Conservation (phyloP, 2,329 filamentous ascomycete genomes). For the Pyrenochaeta sp. region DNA sequence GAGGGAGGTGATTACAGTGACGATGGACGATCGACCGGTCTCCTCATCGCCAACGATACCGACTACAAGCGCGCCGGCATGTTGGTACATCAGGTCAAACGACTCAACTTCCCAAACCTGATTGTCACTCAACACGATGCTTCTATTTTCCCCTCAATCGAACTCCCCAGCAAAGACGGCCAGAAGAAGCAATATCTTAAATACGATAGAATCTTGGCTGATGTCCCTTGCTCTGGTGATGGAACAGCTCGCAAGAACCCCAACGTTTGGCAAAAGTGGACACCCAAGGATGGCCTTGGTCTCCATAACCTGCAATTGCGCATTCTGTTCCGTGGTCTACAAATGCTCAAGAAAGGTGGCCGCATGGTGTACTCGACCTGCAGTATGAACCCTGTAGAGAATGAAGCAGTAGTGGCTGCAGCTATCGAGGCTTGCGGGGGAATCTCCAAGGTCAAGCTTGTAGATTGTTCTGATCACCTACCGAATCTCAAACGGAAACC, state of each 20-base stretch:
- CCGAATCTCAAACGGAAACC: conserved; percentile 77
- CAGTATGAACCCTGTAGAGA: conserved; percentile 98
- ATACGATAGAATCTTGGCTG: conserved; percentile 94
- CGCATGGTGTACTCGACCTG: conserved; percentile 97
- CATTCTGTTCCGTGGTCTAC: conserved; percentile 89
- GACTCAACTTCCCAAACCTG: conserved; percentile 93
- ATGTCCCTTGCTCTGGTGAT: conserved; percentile 96
- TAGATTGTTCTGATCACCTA: conserved; percentile 83
- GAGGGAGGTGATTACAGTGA: conserved; percentile 67
- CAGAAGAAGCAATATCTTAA: conserved; percentile 80
- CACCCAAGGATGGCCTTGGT: conserved; percentile 83
- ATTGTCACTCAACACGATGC: conserved; percentile 98
- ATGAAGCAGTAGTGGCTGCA: conserved; percentile 88
- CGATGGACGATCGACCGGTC: conserved; percentile 85
- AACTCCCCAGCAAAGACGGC: conserved; percentile 70
- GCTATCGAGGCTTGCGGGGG: conserved; percentile 93
- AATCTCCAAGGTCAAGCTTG: conserved; percentile 77
- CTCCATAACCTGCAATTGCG: conserved; percentile 86
- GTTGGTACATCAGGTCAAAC: conserved; percentile 97
- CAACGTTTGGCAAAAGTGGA: conserved; percentile 96
- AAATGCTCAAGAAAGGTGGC: conserved; percentile 95
- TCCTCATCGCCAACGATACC: conserved; percentile 93
- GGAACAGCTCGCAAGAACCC: conserved; percentile 93
- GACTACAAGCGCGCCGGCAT: conserved; percentile 98
- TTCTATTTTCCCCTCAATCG: conserved; percentile 92